Evolutionary conservation across 139 green algal genomes (phyloP).

Genomic region (Medakamo hakoo): DNA sequence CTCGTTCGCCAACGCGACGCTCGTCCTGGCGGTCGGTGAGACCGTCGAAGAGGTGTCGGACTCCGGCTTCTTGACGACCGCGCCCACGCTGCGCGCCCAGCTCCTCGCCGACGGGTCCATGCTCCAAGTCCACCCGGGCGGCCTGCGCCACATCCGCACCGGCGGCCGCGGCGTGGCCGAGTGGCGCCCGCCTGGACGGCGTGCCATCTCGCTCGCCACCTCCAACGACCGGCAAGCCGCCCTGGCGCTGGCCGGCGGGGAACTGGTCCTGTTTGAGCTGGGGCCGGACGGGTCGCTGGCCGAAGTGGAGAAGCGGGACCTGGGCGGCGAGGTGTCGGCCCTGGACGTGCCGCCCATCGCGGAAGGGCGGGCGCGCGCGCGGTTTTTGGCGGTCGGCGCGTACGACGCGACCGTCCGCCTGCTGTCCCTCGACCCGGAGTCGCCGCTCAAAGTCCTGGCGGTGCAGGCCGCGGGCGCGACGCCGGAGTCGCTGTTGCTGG

Average conservation of each 20-base stretch:
- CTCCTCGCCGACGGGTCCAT: slow-evolving; percentile 83
- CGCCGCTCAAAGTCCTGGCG: slow-evolving; percentile 39
- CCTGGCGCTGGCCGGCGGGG: slow-evolving; percentile 69
- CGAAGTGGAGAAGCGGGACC: slow-evolving; percentile 83
- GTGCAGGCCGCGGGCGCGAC: slow-evolving; percentile 38
- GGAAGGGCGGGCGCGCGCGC: slow-evolving; percentile 46
- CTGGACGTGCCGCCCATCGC: slow-evolving; percentile 71
- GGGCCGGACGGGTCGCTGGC: slow-evolving; percentile 66
- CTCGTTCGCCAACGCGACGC: slow-evolving; percentile 88
- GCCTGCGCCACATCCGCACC: slow-evolving; percentile 79
- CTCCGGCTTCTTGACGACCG: slow-evolving; percentile 75
- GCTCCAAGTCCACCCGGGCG: slow-evolving; percentile 75
- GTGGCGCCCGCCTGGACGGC: slow-evolving; percentile 77
- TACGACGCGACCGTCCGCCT: slow-evolving; percentile 78
- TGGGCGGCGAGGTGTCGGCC: slow-evolving; percentile 73
- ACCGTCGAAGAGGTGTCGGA: slow-evolving; percentile 95
- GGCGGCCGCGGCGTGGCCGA: slow-evolving; percentile 91
- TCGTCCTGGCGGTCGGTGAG: slow-evolving; percentile 82
- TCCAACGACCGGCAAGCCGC: slow-evolving; percentile 70
- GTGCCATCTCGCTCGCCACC: slow-evolving; percentile 38
- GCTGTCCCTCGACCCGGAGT: slow-evolving; percentile 72
- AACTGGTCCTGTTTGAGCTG: slow-evolving; percentile 96
- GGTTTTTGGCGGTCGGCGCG: slow-evolving; percentile 66
- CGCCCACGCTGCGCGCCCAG: slow-evolving; percentile 57
- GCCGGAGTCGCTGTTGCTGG: slow-evolving; percentile 56